phyloP scores from a whole-genome alignment of 192 early-diverging fungal species.

The Coemansia brasiliensis region DNA sequence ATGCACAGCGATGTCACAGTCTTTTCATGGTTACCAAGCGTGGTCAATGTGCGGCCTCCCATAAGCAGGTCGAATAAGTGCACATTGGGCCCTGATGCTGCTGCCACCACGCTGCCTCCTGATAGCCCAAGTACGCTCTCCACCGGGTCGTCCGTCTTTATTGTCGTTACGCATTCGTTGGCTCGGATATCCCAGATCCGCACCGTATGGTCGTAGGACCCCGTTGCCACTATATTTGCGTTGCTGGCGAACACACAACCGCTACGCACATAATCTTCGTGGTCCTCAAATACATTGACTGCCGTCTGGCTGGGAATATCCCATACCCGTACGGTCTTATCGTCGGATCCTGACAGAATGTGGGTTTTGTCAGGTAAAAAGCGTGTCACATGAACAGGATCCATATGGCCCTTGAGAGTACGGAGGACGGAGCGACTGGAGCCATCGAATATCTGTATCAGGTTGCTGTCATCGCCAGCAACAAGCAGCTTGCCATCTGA shows the following conservation, averaged over 20 bases:
- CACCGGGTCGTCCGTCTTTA: conserved; percentile 84
- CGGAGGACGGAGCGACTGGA: conserved; percentile 68
- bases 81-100: conserved; percentile 67
- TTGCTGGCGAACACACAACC: conserved; percentile 73
- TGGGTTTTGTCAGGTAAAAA: conserved; percentile 81
- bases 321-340: conserved; percentile 90
- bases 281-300: conserved; percentile 70
- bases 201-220: conserved; percentile 96
- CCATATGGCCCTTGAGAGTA: conserved; percentile 62
- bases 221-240: conserved; percentile 77
- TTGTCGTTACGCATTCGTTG: conserved; percentile 69
- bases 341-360: conserved; percentile 87
- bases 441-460: conserved; percentile 81
- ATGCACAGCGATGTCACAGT: conserved; percentile 88
- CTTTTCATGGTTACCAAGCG: conserved; percentile 92
- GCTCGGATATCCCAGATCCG: conserved; percentile 89
- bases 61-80: conserved; percentile 88
- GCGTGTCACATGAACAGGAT: conserved; percentile 76
- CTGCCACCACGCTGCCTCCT: conserved; percentile 73
- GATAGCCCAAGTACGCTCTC: conserved; percentile 85
- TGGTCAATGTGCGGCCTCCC: conserved; percentile 74
- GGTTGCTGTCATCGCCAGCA: conserved; percentile 86
- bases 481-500: conserved; percentile 89
- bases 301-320: conserved; percentile 83
- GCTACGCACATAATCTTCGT: conserved; percentile 89